Percentiles rank a stretch among this genome's conserved stretches.
phyloP scores from a whole-genome alignment of 2,329 filamentous ascomycete genomes.

The Aspergillus udagawae region DNA sequence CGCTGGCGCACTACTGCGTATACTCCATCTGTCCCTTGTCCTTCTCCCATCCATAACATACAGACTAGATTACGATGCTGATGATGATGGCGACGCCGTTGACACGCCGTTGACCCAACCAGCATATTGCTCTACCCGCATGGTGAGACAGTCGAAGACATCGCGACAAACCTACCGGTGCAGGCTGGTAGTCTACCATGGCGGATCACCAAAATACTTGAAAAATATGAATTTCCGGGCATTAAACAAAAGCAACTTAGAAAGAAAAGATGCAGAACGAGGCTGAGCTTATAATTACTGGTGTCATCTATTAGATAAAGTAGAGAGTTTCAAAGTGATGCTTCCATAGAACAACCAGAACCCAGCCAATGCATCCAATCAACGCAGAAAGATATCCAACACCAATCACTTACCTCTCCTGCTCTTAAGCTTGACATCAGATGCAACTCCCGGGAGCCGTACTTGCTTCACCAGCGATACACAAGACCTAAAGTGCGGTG shows the following conservation, averaged over 20 bases:
- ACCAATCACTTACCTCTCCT: conserved; percentile 1
- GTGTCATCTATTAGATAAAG: background rate
- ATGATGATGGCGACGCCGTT: background rate
- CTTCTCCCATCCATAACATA: background rate
- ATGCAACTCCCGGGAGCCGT: background rate
- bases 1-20: background rate
- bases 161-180: background rate
- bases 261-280: background rate
- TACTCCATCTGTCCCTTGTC: background rate
- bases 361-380: conserved; percentile 17
- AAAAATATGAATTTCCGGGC: background rate
- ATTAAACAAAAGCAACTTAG: background rate
- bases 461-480: background rate
- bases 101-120: background rate
- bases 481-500: background rate
- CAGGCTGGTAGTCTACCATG: background rate
- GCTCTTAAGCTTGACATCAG: background rate
- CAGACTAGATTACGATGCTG: background rate
- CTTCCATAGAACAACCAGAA: conserved; percentile 13
- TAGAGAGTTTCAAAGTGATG: conserved; percentile 21
- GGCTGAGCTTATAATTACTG: background rate
- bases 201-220: background rate
- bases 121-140: conserved; percentile 4
- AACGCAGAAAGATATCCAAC: conserved; percentile 1
- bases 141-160: background rate